Evolutionary conservation across 2,329 filamentous ascomycete species (phyloP), one percentile per base, ranked within the genome.

Genomic region (Arthrobotrys conoides): DNA sequence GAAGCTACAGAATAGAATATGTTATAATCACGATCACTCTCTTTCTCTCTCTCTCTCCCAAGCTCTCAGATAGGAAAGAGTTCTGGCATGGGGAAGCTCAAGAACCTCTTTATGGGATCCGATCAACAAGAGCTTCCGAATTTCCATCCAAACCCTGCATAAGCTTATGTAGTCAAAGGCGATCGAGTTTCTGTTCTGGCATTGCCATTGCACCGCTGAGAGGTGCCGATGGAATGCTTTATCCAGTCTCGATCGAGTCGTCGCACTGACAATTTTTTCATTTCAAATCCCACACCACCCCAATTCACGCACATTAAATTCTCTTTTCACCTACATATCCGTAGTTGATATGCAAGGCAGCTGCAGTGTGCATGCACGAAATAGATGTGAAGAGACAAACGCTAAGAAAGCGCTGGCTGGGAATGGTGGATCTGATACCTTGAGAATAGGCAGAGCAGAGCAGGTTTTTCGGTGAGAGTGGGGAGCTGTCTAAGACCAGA

Each of bases 331-430:
- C 51, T 36, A 73, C 49, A 67, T 67, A 67, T 66, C 63, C 70
- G 70, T 73, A 59, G 41, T 10, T 51, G 49, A 57, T 63, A 63
- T 68, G 71, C 71, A 75, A 68, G 71, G 71, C 61, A 68, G 64
- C 71, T 75, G 71, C 71, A 75, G 71, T 33, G 53, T 75, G 71
- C 71, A 75, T 75, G 71, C 71, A 75, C 64, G 71, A 75, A 75
- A 75, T 75, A 64, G 71, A 75, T 68, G 71, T 61, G 64, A 55
- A 49, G 33, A 75, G 59, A 49, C 16, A 36, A 64, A 61, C 57
- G 55, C 63, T 61, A 75, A 64, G 64, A 36, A 59, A 68, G 46
- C 36, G 72, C 57, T 64, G 46, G 72, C 57, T 64, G 51, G 72
- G 66, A 49, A 51, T 53, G 57, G 53, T 66, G 72, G 66, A 65